A percentile compares a stretch with the other conserved stretches of the same genome.
Evolutionary conservation across 148 eudicot genomes (phyloP).

Genomic region (Drosera capensis): DNA sequence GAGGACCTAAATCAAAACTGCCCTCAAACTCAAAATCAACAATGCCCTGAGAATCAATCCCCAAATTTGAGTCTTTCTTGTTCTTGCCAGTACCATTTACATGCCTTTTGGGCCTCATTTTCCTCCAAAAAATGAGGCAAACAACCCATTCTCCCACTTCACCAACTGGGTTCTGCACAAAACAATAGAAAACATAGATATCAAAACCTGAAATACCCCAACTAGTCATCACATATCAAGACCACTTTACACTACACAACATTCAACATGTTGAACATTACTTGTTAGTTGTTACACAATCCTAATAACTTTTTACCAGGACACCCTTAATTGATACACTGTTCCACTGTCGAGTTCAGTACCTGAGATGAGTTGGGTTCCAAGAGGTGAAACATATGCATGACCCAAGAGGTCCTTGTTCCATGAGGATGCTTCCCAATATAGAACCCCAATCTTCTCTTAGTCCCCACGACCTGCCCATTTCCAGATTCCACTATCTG

Average conservation of each 20-base stretch:
- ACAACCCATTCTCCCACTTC: slow-evolving; percentile 29
- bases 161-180: slow-evolving; percentile 10
- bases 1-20: slow-evolving; percentile 9
- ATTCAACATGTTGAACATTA: no score
- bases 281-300: not conserved
- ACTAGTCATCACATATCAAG: not conserved
- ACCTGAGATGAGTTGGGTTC: not conserved
- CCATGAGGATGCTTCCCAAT: slow-evolving; percentile 8
- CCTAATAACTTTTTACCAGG: no score
- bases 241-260: not conserved
- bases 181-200: no score
- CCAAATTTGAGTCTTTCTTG: not conserved
- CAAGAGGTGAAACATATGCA: slow-evolving; percentile 29
- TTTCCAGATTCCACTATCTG: slow-evolving; percentile 12
- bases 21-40: slow-evolving; percentile 11
- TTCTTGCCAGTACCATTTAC: not conserved
- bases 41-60: not conserved
- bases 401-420: slow-evolving; percentile 27
- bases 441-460: slow-evolving; percentile 24
- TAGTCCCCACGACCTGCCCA: slow-evolving; percentile 21
- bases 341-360: no score
- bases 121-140: slow-evolving; percentile 23
- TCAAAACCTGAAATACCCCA: not conserved
- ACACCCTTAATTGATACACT: no score
- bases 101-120: slow-evolving; percentile 6